Percentiles rank a stretch among this genome's conserved stretches.
These are phyloP conservation scores for Melastoma malabathricum DNA, from an alignment of 345 rosid species.

Conservation along the genomic window DNA sequence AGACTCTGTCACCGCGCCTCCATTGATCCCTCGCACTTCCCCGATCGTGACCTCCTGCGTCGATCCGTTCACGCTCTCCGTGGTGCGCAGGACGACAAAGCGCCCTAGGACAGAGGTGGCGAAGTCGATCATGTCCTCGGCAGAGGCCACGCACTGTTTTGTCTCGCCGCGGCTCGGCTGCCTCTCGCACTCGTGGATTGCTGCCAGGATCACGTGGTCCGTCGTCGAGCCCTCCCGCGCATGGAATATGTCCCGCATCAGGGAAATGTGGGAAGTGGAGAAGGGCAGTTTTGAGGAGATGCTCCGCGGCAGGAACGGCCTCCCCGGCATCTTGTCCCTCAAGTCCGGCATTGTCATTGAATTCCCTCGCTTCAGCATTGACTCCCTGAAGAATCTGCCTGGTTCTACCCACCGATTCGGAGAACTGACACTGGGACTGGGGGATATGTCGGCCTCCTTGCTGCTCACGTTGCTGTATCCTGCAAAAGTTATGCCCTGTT, in stretches of 20 bases:
- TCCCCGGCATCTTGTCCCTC: conserved; percentile 48
- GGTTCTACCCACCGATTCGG: conserved; percentile 34
- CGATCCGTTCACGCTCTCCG: conserved; percentile 34
- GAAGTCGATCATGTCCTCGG: conserved; percentile 66
- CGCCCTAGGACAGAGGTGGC: conserved; percentile 34
- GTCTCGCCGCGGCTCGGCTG: conserved; percentile 51
- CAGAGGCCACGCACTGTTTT: conserved; percentile 48
- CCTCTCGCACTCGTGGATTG: conserved; percentile 53
- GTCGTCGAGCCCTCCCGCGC: conserved; percentile 26
- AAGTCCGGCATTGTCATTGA: conserved; percentile 60
- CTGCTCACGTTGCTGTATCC: conserved; percentile 19
- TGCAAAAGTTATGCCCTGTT: conserved; percentile 32
- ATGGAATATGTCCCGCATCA: conserved; percentile 24
- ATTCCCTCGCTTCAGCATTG: conserved; percentile 30
- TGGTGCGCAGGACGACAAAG: conserved; percentile 25
- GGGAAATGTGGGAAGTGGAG: conserved; percentile 16
- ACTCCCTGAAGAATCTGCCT: conserved; percentile 62
- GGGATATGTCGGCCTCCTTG: background rate
- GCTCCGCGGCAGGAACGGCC: conserved; percentile 58
- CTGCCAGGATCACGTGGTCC: conserved; percentile 25
- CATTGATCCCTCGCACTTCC: conserved; percentile 35
- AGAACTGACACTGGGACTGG: conserved; percentile 1
- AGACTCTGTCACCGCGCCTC: conserved; percentile 40
- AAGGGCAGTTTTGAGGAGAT: conserved; percentile 40
- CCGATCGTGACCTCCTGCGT: conserved; percentile 31